These are phyloP conservation scores for Coprinopsis cinerea DNA, from an alignment of 768 basidiomycete genomes.

Conservation along the genomic window DNA sequence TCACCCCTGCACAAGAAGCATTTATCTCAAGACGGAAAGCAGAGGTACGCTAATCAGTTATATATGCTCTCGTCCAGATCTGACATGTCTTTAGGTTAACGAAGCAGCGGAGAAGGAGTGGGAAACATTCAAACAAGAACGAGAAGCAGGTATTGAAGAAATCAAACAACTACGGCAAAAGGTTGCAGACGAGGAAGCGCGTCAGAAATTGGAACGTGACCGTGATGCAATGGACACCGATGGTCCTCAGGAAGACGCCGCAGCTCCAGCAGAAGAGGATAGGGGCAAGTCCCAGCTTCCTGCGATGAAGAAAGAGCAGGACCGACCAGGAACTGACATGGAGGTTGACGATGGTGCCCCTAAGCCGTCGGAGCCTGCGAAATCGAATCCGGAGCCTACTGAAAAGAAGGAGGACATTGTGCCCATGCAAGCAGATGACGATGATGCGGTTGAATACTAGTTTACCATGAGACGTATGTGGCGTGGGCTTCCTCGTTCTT, in stretches of 20 bases:
- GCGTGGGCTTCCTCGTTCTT: not conserved
- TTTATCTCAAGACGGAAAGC: slow-evolving; percentile 58
- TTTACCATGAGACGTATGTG: slow-evolving; percentile 16
- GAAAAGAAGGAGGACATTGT: slow-evolving; percentile 51
- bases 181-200: slow-evolving; percentile 60
- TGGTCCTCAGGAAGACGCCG: slow-evolving; percentile 15
- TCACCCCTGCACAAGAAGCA: slow-evolving; percentile 63
- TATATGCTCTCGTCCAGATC: not conserved
- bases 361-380: slow-evolving; percentile 20
- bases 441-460: slow-evolving; percentile 80
- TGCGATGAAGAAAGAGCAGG: not conserved
- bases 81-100: slow-evolving; percentile 36
- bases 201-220: slow-evolving; percentile 34
- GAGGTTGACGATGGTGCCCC: slow-evolving; percentile 32
- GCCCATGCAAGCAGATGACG: slow-evolving; percentile 61
- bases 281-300: not conserved
- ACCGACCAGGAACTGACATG: slow-evolving; percentile 20
- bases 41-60: slow-evolving; percentile 46
- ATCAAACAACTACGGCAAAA: slow-evolving; percentile 55
- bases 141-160: slow-evolving; percentile 51
- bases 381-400: slow-evolving; percentile 29
- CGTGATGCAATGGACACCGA: slow-evolving; percentile 36
- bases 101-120: slow-evolving; percentile 68
- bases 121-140: slow-evolving; percentile 56
- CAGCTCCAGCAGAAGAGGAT: slow-evolving; percentile 2